Conservation (phyloP, 2,329 filamentous ascomycete genomes). For the Fusarium pseudocircinatum region DNA sequence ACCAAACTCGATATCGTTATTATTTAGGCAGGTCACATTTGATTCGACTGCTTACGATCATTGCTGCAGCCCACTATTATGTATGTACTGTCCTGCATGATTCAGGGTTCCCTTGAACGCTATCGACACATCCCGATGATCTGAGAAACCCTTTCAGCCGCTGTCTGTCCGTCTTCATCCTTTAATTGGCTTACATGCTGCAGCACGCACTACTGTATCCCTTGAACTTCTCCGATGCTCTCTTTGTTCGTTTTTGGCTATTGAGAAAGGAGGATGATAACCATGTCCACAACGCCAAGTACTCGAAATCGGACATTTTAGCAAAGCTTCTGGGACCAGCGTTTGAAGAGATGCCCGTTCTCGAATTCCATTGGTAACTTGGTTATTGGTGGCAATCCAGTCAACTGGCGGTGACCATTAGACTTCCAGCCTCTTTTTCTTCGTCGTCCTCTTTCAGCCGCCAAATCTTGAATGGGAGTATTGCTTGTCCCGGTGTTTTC, state of each 20-base stretch:
- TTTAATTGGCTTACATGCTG: slow-evolving; percentile 6
- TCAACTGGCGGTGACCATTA: slow-evolving; percentile 15
- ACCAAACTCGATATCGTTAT: neutral
- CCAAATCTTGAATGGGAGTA: neutral
- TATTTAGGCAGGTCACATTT: neutral
- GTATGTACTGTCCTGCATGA: slow-evolving; percentile 9
- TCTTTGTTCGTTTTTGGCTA: neutral
- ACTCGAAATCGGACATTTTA: slow-evolving; percentile 7
- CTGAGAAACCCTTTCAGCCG: neutral
- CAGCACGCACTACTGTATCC: neutral
- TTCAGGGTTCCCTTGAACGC: slow-evolving; percentile 9
- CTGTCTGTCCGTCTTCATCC: neutral
- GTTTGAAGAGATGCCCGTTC: slow-evolving; percentile 1
- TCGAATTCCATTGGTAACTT: slow-evolving; percentile 13
- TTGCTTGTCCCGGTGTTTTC: neutral
- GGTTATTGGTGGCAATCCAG: slow-evolving; percentile 21
- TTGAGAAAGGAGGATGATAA: neutral
- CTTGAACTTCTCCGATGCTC: neutral
- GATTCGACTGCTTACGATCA: neutral
- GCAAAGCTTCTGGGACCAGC: slow-evolving; percentile 1
- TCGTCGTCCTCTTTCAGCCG: slow-evolving; percentile 8
- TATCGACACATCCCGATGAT: slow-evolving; percentile 23
- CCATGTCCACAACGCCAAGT: neutral
- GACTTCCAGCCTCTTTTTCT: slow-evolving; percentile 31
- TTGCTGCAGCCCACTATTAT: neutral